Base-by-base conservation (phyloP, 1,284 basidiomycete genomes). In the Ceratobasidium sp. region DNA sequence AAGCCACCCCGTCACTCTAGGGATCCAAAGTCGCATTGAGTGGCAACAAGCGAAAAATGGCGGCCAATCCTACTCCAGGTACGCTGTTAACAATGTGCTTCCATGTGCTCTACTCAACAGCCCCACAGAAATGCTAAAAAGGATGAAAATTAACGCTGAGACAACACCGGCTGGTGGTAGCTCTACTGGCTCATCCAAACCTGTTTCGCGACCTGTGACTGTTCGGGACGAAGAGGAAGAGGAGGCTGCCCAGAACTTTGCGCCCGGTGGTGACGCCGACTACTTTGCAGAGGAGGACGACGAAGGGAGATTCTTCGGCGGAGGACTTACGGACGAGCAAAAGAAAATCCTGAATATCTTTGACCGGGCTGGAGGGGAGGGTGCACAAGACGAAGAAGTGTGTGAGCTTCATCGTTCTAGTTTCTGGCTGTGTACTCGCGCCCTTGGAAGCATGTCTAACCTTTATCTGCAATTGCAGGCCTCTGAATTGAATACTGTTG, bases 321-420 rank as follows among this genome's bases (percentile, higher is more conserved):
- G 60, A 13, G 95, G 95, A 0, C 80, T 97, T 69, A 95, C 93
- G 1, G 83, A 83, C 33, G 89, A 94, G 76, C 95, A 98, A 79
- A 94, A 95, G 76, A 88, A 93, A 59, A 90, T 96, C 62, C 74
- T 93, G 67, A 93, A 91, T 72, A 94, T 97, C 71, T 95, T 98
- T 76, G 94, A 93, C 72, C 82, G 82, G 66, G 77, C 78, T 6
- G 86, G 85, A 8, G 85, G 82, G 29, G 82, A 80, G 25, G 83
- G 87, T 57, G 87, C 84, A 6, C 82, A 82, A 21, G 84, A 86
- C 54, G 86, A 86, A 71, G 87, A 89, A 72, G 90, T 91, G 76
- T 75, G 88, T 82, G 39, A 66, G 59, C 21, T 4, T 50, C 42
- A 67, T 23, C 46, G 23, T 57, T 56, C 64, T 69, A 69, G 57